Base-by-base conservation (phyloP, 768 basidiomycete genomes). In the Cystofilobasidium macerans region DNA sequence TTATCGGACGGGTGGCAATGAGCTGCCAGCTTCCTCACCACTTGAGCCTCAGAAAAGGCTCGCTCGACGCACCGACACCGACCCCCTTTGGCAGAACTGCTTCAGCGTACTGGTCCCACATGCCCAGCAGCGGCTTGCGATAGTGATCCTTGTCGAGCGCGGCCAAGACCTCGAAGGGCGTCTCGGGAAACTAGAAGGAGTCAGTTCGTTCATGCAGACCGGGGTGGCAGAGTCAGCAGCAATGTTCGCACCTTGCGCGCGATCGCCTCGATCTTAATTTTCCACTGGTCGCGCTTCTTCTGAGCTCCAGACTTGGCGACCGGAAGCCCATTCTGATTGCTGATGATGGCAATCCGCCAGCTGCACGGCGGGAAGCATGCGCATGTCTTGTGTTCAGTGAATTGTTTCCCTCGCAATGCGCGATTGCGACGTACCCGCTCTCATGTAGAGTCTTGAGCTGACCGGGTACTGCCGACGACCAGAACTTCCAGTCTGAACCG, bases 41-140 rank as follows among this genome's bases (percentile, higher is more conserved):
- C n/a, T n/a, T n/a, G n/a, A n/a, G n/a, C n/a, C n/a, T n/a, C n/a
- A n/a, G n/a, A n/a, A n/a, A n/a, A n/a, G n/a, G n/a, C n/a, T n/a
- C n/a, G n/a, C n/a, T n/a, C n/a, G 30, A 69, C 81, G 11, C 60
- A 87, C 90, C 87, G 71, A 94, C 86, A 20, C 78, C 74, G 8
- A 86, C 76, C 14, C 81, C 81, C 38, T 83, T 81, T 65, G 81
- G 76, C 8, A 45, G 32, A 75, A 85, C 88, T 42, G 88, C 78
- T 2, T 78, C 78, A 70, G 85, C 82, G 54, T 93, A 76, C 69
- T 85, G 84, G 64, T 81, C 78, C 85, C 86, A 94, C 81, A 93
- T 90, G 3, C 89, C 89, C 14, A 83, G 83, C 79, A 88, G 85
- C 4, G 92, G 92, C 75, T 95, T 95, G 20, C 92, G 79, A 71